Evolutionary conservation across 148 eudicot genomes (phyloP).

Genomic region (Chenopodium suecicum): DNA sequence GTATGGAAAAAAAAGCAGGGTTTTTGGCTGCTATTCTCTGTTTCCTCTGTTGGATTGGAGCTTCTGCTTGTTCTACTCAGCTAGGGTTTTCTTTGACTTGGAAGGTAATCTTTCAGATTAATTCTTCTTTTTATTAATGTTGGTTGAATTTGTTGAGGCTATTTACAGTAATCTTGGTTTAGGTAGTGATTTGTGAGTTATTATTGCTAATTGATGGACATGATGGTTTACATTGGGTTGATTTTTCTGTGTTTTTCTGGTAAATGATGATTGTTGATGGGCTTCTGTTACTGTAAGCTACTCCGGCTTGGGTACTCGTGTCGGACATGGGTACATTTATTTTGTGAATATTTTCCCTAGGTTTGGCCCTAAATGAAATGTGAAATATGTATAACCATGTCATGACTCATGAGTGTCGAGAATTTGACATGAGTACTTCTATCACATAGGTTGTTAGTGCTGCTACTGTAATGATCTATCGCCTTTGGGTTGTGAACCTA

Average conservation of each 20-base stretch:
- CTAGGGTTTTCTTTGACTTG: slow-evolving; percentile 61
- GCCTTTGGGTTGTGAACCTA: background rate
- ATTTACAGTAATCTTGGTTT: background rate
- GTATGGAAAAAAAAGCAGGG: slow-evolving; percentile 65
- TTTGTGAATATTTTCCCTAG: too few relatives aligned
- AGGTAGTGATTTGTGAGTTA: background rate
- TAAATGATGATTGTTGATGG: background rate
- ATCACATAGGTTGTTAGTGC: too few relatives aligned
- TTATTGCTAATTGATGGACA: background rate
- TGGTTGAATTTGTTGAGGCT: background rate
- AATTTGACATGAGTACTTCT: too few relatives aligned
- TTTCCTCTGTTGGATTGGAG: slow-evolving; percentile 53
- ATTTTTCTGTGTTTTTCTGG: background rate
- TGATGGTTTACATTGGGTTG: background rate
- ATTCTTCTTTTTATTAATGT: background rate
- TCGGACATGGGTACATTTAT: too few relatives aligned
- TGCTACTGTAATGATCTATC: background rate
- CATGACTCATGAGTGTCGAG: too few relatives aligned
- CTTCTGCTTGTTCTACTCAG: slow-evolving; percentile 33
- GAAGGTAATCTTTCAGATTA: slow-evolving; percentile 40
- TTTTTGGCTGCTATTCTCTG: slow-evolving; percentile 53
- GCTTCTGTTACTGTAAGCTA: background rate
- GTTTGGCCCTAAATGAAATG: too few relatives aligned
- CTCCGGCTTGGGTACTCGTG: too few relatives aligned
- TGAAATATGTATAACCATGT: too few relatives aligned